Percentiles rank a stretch among this genome's conserved stretches.
Evolutionary conservation across 179 eudicot species (phyloP).

Genomic region (Silene noctiflora): DNA sequence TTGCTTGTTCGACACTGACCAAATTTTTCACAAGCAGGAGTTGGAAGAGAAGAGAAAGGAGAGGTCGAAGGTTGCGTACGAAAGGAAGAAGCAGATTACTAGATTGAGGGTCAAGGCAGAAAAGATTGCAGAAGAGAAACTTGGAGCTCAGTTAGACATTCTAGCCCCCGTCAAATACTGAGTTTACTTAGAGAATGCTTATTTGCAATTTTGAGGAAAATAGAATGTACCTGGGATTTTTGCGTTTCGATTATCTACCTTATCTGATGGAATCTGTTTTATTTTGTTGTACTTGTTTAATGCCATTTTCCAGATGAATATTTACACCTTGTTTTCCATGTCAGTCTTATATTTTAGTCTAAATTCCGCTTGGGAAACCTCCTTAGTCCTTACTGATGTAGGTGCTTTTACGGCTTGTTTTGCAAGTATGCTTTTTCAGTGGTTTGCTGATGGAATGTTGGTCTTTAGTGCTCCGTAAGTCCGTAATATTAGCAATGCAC

Average conservation of each 20-base stretch:
- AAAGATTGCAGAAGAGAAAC: constrained; percentile 72
- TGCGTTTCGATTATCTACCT: background rate
- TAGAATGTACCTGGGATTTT: constrained; percentile 10
- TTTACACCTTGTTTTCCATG: background rate
- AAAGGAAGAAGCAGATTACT: constrained; percentile 69
- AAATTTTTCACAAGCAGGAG: constrained; percentile 39
- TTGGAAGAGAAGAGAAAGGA: constrained; percentile 91
- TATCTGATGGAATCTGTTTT: background rate
- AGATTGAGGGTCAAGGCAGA: constrained; percentile 68
- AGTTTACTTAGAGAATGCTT: constrained; percentile 8
- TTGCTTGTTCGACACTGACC: background rate
- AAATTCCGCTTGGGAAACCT: background rate
- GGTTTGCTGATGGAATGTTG: background rate
- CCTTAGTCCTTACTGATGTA: too few relatives aligned
- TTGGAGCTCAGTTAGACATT: constrained; percentile 69
- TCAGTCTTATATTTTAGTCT: background rate
- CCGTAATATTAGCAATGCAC: too few relatives aligned
- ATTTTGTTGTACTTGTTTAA: background rate
- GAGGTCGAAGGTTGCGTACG: constrained; percentile 52
- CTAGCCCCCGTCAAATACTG: constrained; percentile 69
- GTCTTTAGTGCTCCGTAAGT: too few relatives aligned
- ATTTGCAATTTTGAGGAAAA: constrained; percentile 17
- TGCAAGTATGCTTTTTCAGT: background rate
- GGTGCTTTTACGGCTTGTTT: too few relatives aligned
- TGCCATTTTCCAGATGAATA: background rate